Base-by-base conservation (phyloP, 768 basidiomycete species). In the Trametopsis cervina region DNA sequence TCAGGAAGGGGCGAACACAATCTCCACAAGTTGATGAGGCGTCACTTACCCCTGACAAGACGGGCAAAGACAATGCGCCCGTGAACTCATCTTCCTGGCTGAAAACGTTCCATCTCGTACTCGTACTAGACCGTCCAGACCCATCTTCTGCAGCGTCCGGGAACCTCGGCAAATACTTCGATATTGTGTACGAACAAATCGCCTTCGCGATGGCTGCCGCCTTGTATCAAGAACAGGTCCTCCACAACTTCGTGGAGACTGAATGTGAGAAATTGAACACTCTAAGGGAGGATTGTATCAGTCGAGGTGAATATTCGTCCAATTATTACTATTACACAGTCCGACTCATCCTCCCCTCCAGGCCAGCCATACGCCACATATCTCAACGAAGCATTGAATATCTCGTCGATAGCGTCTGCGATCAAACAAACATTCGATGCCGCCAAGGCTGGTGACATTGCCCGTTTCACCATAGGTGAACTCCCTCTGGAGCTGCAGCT, bases 171-270 rank as follows among this genome's bases (percentile, higher is more conserved):
- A 83, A 80, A 61, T 88, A 92, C 60, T 81, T 90, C 56, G 89
- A 95, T 60, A 79, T 83, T 40, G 78, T 96, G 33, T 96, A 96
- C 59, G 79, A 89, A 52, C 91, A 93, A 60, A 76, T 95, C 47
- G 85, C 83, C 0, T 94, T 94, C 68, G 85, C 88, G 2, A 72
- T 91, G 53, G 91, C 94, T 2, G 96, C 95, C 4, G 91, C 94
- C 7, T 72, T 97, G 38, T 94, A 85, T 56, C 88, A 91, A 60
- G 85, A 96, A 60, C 95, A 99, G 66, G 84, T 90, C 3, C 65
- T 85, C 44, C 81, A 81, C 25, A 85, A 87, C 59, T 97, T 87
- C 64, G 87, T 99, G 1, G 89, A 92, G 52, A 64, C 66, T 38
- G 85, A 97, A 61, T 88, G 86, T 25, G 87, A 88, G 47, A 63